Percentiles rank a stretch among this genome's conserved stretches.
phyloP scores from a whole-genome alignment of 331 rosid genomes.

The Acacia pycnantha region DNA sequence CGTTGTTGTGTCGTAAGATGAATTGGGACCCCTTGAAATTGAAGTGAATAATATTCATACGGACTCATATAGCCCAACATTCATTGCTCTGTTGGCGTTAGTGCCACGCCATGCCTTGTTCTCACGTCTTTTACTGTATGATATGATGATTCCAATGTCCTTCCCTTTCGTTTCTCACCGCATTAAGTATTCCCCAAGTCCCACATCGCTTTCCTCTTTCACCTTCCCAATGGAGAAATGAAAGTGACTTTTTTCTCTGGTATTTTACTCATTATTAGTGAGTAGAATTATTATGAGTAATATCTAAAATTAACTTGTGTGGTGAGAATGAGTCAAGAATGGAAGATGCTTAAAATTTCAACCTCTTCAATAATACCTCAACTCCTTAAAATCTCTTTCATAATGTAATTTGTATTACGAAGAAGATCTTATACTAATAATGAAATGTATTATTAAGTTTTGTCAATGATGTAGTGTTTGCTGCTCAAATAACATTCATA shows the following conservation, averaged over 20 bases:
- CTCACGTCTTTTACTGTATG: not conserved
- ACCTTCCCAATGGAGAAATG: not conserved
- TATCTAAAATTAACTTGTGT: no score
- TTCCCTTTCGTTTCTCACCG: constrained; percentile 16
- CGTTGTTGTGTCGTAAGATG: not conserved
- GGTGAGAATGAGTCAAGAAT: no score
- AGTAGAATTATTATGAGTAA: no score
- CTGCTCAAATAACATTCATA: no score
- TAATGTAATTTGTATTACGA: no score
- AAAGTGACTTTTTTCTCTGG: not conserved
- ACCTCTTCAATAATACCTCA: no score
- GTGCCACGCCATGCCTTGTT: constrained; percentile 26
- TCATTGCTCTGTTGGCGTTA: constrained; percentile 22
- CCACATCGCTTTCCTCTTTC: not conserved
- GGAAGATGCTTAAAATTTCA: not conserved
- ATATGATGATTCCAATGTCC: constrained; percentile 39
- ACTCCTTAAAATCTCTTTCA: no score
- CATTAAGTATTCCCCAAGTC: not conserved
- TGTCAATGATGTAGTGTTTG: no score
- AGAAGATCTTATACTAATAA: no score
- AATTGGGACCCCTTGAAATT: constrained; percentile 14
- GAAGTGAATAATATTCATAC: not conserved
- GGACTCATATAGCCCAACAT: constrained; percentile 19
- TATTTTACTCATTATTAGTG: not conserved
- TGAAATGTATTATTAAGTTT: no score